Conservation (phyloP, 805 yeast genomes). For the Pichia nanzhaoensis region DNA sequence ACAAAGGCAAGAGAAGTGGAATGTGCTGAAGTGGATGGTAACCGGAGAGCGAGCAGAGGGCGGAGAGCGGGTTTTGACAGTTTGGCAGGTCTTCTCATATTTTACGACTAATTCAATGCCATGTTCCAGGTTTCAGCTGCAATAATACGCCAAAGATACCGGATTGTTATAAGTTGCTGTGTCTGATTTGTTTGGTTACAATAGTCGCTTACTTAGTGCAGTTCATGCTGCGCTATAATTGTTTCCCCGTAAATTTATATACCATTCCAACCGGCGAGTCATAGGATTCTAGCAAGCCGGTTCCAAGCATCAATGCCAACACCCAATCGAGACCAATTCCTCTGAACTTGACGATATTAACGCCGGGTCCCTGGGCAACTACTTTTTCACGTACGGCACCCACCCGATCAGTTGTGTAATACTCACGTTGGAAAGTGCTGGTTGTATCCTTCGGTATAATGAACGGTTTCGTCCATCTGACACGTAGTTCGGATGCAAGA, state of each 20-base stretch:
- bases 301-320: constrained; percentile 6
- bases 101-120: too few relatives aligned
- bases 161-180: too few relatives aligned
- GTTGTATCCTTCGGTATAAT: neutral
- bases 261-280: constrained; percentile 6
- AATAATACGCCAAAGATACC: too few relatives aligned
- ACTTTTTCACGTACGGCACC: neutral
- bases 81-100: too few relatives aligned
- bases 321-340: constrained; percentile 11
- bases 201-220: neutral
- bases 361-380: constrained; percentile 2
- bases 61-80: too few relatives aligned
- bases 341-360: constrained; percentile 8
- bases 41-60: neutral
- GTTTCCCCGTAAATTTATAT: constrained; percentile 9
- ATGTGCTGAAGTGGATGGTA: neutral
- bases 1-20: neutral
- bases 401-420: constrained; percentile 7
- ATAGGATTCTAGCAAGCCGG: constrained; percentile 4
- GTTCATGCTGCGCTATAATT: constrained; percentile 26
- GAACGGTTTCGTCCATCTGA: constrained; percentile 5
- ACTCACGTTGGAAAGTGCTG: neutral
- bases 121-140: too few relatives aligned
- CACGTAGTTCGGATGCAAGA: neutral
- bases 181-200: too few relatives aligned